These are phyloP conservation scores for Xerocomus potaroensis DNA, from an alignment of 768 basidiomycete species.

Conservation along the genomic window DNA sequence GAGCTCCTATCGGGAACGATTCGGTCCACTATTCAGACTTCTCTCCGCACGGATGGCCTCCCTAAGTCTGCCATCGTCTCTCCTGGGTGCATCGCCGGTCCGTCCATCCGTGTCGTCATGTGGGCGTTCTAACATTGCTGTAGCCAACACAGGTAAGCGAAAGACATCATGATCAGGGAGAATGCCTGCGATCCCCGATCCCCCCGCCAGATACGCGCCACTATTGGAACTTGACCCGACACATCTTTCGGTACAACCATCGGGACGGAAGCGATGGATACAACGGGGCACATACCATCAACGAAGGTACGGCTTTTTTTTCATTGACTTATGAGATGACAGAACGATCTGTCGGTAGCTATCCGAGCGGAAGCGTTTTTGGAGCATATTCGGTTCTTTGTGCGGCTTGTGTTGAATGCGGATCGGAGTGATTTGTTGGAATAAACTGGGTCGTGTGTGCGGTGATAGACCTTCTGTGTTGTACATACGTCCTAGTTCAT, in stretches of 20 bases:
- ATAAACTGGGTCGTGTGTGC: no score
- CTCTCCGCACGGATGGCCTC: slow-evolving; percentile 25
- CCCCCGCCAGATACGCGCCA: slow-evolving; percentile 42
- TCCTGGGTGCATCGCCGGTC: slow-evolving; percentile 30
- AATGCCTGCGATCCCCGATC: slow-evolving; percentile 1
- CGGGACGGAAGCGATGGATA: slow-evolving; percentile 28
- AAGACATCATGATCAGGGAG: slow-evolving; percentile 16
- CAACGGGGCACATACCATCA: slow-evolving; percentile 28
- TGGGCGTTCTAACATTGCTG: slow-evolving; percentile 1
- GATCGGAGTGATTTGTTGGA: not conserved
- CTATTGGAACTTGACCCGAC: slow-evolving; percentile 43
- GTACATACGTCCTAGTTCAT: no score
- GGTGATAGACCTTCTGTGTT: no score
- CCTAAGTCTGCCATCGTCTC: slow-evolving; percentile 30
- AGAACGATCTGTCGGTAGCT: not conserved
- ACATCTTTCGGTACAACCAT: slow-evolving; percentile 47
- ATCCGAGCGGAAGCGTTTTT: not conserved
- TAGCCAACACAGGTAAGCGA: slow-evolving; percentile 24
- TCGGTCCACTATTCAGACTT: slow-evolving; percentile 33
- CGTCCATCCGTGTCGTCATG: not conserved
- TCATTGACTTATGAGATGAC: no score
- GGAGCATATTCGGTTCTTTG: not conserved
- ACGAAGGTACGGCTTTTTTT: no score
- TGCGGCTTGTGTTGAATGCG: not conserved
- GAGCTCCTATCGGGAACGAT: slow-evolving; percentile 42